These are phyloP conservation scores for Deuterostichococcus epilithicus DNA, from an alignment of 139 green algal genomes.

Conservation along the genomic window DNA sequence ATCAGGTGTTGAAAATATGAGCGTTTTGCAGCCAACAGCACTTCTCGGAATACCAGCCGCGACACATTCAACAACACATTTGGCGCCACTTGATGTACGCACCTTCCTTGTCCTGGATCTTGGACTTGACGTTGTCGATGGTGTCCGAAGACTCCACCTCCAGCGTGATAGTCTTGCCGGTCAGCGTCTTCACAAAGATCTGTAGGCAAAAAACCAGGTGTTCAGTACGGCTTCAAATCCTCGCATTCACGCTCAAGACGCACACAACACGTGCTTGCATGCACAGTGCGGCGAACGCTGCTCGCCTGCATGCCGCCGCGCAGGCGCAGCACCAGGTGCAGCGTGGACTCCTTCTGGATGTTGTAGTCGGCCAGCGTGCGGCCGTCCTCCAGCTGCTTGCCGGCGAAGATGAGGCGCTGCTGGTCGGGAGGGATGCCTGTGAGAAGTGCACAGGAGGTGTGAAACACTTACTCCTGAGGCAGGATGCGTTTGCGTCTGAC, in stretches of 20 bases:
- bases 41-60: too few species aligned
- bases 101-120: slow-evolving; percentile 98
- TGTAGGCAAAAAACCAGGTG: too few species aligned
- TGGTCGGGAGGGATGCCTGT: slow-evolving; percentile 94
- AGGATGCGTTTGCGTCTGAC: too few species aligned
- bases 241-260: too few species aligned
- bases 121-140: slow-evolving; percentile 88
- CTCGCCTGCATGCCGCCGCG: slow-evolving; percentile 80
- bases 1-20: too few species aligned
- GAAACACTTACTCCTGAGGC: neutral
- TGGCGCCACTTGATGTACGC: too few species aligned
- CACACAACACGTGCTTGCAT: too few species aligned
- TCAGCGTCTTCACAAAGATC: slow-evolving; percentile 79
- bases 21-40: slow-evolving; percentile 50
- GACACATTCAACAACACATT: too few species aligned
- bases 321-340: slow-evolving; percentile 79
- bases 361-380: slow-evolving; percentile 96
- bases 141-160: slow-evolving; percentile 73
- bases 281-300: too few species aligned
- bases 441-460: neutral
- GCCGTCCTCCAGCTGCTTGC: slow-evolving; percentile 96
- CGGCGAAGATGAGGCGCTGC: slow-evolving; percentile 95
- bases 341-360: slow-evolving; percentile 93
- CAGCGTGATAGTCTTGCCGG: slow-evolving; percentile 93
- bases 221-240: too few species aligned